A percentile compares a stretch with the other conserved stretches of the same genome.
Evolutionary conservation across 2,329 filamentous ascomycete genomes (phyloP).

Genomic region (Fusarium multiceps): DNA sequence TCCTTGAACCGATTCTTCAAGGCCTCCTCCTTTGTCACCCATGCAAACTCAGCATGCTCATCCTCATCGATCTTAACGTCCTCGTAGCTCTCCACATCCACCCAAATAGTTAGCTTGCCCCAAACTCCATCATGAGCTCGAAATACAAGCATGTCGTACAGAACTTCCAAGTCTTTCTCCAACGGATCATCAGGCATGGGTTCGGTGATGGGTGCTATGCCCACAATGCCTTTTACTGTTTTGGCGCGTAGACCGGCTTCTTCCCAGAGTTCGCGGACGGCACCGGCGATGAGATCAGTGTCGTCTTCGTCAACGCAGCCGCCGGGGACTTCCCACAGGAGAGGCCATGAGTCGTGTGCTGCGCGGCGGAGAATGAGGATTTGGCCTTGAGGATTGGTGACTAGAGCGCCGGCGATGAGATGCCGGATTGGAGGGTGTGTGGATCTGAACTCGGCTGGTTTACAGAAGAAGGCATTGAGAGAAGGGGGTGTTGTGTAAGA

Average conservation of each 20-base stretch:
- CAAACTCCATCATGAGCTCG: constrained; percentile 41
- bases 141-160: constrained; percentile 42
- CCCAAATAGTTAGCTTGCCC: constrained; percentile 47
- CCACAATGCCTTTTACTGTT: constrained; percentile 42
- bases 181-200: constrained; percentile 16
- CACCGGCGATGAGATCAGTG: constrained; percentile 38
- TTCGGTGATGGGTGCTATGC: neutral
- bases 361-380: constrained; percentile 44
- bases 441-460: constrained; percentile 32
- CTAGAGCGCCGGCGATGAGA: constrained; percentile 44
- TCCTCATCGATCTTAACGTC: constrained; percentile 49
- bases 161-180: constrained; percentile 39
- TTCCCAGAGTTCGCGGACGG: constrained; percentile 60
- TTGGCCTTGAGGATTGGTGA: constrained; percentile 34
- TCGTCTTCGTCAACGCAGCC: constrained; percentile 41
- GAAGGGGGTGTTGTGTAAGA: constrained; percentile 33
- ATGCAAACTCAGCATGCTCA: constrained; percentile 54
- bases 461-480: constrained; percentile 22
- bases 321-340: constrained; percentile 44
- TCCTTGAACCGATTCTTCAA: constrained; percentile 40
- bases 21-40: constrained; percentile 54
- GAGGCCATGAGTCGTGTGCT: constrained; percentile 45
- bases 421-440: constrained; percentile 37
- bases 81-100: constrained; percentile 44
- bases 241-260: constrained; percentile 55